These are phyloP conservation scores for Trapa bicornis DNA, from an alignment of 345 rosid species.

Conservation along the genomic window DNA sequence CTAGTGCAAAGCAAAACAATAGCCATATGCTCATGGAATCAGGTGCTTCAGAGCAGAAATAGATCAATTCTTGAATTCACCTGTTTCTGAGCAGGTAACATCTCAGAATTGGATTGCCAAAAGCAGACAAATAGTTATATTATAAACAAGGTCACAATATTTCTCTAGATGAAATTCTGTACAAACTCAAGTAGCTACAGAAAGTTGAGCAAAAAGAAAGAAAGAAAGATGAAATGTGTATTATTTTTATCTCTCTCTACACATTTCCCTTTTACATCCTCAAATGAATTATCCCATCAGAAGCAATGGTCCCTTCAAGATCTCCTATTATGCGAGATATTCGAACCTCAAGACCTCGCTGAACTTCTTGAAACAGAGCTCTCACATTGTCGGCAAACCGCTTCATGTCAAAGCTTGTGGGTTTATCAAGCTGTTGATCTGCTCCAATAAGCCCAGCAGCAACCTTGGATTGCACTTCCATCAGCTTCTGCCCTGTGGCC, in stretches of 20 bases:
- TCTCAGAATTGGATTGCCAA: background rate
- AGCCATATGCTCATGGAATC: no score
- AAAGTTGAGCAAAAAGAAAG: background rate
- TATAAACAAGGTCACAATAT: background rate
- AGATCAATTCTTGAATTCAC: background rate
- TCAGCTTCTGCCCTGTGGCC: slow-evolving; percentile 69
- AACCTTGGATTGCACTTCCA: slow-evolving; percentile 67
- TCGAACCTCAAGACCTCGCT: slow-evolving; percentile 81
- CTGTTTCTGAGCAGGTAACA: background rate
- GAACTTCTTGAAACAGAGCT: slow-evolving; percentile 66
- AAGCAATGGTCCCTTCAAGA: slow-evolving; percentile 75
- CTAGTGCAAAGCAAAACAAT: background rate
- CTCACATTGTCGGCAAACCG: slow-evolving; percentile 51
- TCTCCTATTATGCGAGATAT: slow-evolving; percentile 83
- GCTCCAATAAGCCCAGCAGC: slow-evolving; percentile 36
- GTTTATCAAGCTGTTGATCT: slow-evolving; percentile 31
- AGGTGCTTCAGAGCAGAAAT: no score
- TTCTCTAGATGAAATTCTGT: background rate
- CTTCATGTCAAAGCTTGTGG: slow-evolving; percentile 45
- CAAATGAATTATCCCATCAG: slow-evolving; percentile 64
- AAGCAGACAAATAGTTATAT: background rate
- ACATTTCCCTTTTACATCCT: slow-evolving; percentile 18
- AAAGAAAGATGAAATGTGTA: background rate
- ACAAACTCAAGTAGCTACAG: background rate
- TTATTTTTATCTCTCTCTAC: background rate